Conservation (phyloP, 2,329 filamentous ascomycete species). For the Clonostachys solani region DNA sequence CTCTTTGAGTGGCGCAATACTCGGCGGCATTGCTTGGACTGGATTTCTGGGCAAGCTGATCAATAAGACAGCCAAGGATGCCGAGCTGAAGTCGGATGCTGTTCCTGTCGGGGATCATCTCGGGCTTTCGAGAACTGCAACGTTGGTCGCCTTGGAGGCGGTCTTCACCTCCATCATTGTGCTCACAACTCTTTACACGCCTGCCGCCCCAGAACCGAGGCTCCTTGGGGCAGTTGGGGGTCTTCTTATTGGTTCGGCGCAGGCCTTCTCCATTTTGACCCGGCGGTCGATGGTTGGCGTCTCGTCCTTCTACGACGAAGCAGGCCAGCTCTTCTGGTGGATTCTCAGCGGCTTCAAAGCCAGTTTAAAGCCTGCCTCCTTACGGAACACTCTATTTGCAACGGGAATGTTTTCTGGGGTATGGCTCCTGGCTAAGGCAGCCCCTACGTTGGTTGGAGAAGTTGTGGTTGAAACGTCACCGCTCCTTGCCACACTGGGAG, state of each 20-base stretch:
- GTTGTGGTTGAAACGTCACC: background rate
- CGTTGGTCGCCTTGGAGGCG: constrained; percentile 1
- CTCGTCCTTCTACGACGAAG: constrained; percentile 5
- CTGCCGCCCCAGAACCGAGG: background rate
- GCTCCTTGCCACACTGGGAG: constrained; percentile 2
- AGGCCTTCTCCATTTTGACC: constrained; percentile 3
- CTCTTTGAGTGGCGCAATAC: background rate
- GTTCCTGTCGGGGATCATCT: background rate
- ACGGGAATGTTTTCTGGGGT: constrained; percentile 2
- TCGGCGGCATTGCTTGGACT: constrained; percentile 3
- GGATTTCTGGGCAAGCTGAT: background rate
- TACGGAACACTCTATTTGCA: constrained; percentile 2
- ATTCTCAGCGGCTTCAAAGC: background rate
- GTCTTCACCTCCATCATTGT: background rate
- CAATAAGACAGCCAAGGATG: background rate
- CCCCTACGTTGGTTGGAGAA: background rate
- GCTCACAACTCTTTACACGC: constrained; percentile 2
- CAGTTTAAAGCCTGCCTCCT: background rate
- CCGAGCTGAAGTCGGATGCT: constrained; percentile 1
- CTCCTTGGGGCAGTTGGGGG: constrained; percentile 1
- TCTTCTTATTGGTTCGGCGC: constrained; percentile 5
- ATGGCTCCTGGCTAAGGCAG: background rate
- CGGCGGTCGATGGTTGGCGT: constrained; percentile 4
- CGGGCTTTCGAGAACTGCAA: background rate
- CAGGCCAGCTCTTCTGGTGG: constrained; percentile 4